Evolutionary conservation across 2,329 filamentous ascomycete genomes (phyloP).

Genomic region (Fusarium sp.): DNA sequence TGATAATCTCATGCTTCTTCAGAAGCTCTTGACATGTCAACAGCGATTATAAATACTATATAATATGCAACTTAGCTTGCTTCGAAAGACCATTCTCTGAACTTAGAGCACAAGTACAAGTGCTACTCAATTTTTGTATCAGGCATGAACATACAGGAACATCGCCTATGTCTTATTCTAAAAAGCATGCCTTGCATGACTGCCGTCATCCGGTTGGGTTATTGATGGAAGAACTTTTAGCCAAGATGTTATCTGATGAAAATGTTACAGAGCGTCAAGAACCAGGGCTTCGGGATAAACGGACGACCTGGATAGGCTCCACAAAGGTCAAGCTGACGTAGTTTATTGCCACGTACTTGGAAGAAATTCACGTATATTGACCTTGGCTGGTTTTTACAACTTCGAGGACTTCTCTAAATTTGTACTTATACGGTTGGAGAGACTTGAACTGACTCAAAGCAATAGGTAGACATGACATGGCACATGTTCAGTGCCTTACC

Average conservation of each 20-base stretch:
- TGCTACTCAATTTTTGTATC: neutral
- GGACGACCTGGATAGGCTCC: neutral
- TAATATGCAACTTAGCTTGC: neutral
- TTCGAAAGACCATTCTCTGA: neutral
- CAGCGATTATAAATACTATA: neutral
- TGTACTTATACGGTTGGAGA: neutral
- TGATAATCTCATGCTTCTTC: neutral
- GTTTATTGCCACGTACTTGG: neutral
- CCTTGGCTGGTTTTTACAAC: no score
- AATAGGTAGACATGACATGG: neutral
- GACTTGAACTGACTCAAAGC: neutral
- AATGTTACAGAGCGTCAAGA: neutral
- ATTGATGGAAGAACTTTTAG: neutral
- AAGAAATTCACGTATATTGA: neutral
- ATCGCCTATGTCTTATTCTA: neutral
- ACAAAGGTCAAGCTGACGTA: neutral
- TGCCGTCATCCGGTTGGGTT: neutral
- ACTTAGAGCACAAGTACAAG: neutral
- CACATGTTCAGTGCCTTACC: neutral
- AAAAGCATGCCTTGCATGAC: neutral
- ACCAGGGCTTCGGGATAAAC: neutral
- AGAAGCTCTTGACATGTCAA: neutral
- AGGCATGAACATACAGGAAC: neutral
- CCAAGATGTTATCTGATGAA: slow-evolving; percentile 22
- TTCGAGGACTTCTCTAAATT: neutral